Evolutionary conservation across 352 stramenopile genomes (phyloP), one percentile per base, ranked within the genome.

Genomic region (Phytophthora macrochlamydospora): DNA sequence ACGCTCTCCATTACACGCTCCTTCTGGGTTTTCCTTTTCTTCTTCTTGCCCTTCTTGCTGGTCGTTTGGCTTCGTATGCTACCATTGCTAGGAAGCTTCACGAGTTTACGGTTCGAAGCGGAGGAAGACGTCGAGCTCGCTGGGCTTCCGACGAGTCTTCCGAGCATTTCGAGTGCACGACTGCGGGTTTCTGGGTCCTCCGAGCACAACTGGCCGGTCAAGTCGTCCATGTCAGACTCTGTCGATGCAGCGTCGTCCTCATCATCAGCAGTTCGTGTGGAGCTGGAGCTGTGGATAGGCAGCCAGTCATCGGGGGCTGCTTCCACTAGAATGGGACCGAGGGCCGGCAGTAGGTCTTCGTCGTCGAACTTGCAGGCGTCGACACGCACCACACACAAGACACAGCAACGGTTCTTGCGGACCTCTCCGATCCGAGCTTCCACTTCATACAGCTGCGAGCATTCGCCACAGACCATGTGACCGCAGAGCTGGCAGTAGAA

Each of bases 401-500:
- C 53, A 38, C 78, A 87, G 50, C 58, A 73, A 46, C 76, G 78
- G 54, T 78, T 83, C 57, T 78, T 68, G 40, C 71, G 71, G 11
- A 85, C 42, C 11, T 78, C 65, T 24, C 78, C 78, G 28, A 78
- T 54, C 28, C 66, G 61, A 24, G 67, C 51, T 45, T 87, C 78
- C 13, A 85, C 78, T 9, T 85, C 76, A 44, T 80, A 77, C 9
- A 76, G 44, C 33, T 72, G 51, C 37, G 76, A 85, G 62, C 78
- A 87, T 33, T 83, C 76, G 4, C 57, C 38, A 50, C 78, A 87
- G 24, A 73, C 68, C 44, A 73, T 73, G 55, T 85, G 65, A 11
- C 78, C 78, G 52, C 78, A 87, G 18, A 87, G 65, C 59, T 87
- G 70, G 64, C 78, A 87, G 59, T 82, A 85, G 32, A 75, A 74